phyloP scores from a whole-genome alignment of 371 early-diverging fungal genomes.

The Saksenaea oblongispora region DNA sequence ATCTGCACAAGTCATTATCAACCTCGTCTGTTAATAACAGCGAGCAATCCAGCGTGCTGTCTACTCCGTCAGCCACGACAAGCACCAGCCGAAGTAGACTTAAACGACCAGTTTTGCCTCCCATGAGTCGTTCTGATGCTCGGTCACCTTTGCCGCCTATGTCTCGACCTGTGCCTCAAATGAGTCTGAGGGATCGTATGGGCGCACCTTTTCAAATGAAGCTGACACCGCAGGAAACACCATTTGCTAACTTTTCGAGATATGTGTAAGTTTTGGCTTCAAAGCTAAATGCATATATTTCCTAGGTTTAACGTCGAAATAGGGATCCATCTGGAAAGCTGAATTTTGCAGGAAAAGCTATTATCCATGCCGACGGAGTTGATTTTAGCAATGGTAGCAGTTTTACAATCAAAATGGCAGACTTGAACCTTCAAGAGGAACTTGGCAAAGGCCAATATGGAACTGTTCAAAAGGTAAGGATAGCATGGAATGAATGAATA shows the following conservation, averaged over 20 bases:
- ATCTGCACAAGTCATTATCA: constrained; percentile 31
- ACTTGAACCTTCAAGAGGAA: constrained; percentile 75
- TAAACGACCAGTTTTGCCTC: constrained; percentile 44
- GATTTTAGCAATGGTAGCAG: constrained; percentile 87
- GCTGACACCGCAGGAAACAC: constrained; percentile 49
- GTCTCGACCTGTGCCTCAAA: constrained; percentile 15
- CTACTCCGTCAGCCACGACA: constrained; percentile 20
- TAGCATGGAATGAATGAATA: neutral
- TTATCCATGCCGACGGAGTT: constrained; percentile 87
- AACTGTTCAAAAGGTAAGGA: constrained; percentile 77
- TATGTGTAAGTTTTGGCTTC: constrained; percentile 56
- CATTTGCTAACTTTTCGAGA: constrained; percentile 71
- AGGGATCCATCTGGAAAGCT: constrained; percentile 89
- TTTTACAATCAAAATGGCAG: constrained; percentile 88
- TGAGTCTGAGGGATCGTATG: constrained; percentile 17
- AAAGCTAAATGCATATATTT: neutral
- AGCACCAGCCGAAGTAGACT: constrained; percentile 2
- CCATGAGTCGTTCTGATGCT: constrained; percentile 37
- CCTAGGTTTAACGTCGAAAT: neutral
- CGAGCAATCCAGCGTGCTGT: constrained; percentile 10
- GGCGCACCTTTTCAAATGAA: constrained; percentile 33
- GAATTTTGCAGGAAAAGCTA: constrained; percentile 90
- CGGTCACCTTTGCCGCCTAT: constrained; percentile 22
- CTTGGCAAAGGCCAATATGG: constrained; percentile 94
- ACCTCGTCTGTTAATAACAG: constrained; percentile 28